phyloP scores from a whole-genome alignment of 257 asterid genomes.

The Fraxinus pennsylvanica region DNA sequence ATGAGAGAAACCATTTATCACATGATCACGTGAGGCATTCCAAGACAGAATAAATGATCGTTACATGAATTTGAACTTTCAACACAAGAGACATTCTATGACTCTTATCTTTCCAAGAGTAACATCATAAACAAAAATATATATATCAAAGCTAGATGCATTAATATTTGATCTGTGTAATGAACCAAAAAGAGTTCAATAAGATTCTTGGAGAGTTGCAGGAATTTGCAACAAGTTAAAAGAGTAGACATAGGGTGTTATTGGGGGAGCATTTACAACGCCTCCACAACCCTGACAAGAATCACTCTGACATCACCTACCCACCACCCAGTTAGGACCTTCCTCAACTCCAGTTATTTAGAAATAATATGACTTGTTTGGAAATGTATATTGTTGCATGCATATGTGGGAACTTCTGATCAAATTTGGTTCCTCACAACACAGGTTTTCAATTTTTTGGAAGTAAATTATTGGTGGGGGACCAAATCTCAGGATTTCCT shows the following conservation, averaged over 20 bases:
- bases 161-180: constrained; percentile 1
- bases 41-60: neutral
- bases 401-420: neutral
- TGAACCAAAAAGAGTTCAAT: neutral
- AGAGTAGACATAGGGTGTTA: neutral
- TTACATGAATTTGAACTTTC: neutral
- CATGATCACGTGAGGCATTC: constrained; percentile 15
- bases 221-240: neutral
- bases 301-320: neutral
- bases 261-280: neutral
- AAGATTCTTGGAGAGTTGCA: constrained; percentile 13
- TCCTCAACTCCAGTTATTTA: neutral
- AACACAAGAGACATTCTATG: neutral
- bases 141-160: constrained; percentile 2
- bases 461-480: neutral
- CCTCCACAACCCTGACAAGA: neutral
- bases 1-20: neutral
- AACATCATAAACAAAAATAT: constrained; percentile 12
- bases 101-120: neutral
- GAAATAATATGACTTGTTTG: neutral
- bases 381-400: neutral
- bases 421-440: neutral
- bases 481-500: neutral
- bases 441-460: neutral
- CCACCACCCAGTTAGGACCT: neutral